Percentiles rank a stretch among this genome's conserved stretches.
Conservation (phyloP, 805 yeast species). For the Clavispora carvajalis region DNA sequence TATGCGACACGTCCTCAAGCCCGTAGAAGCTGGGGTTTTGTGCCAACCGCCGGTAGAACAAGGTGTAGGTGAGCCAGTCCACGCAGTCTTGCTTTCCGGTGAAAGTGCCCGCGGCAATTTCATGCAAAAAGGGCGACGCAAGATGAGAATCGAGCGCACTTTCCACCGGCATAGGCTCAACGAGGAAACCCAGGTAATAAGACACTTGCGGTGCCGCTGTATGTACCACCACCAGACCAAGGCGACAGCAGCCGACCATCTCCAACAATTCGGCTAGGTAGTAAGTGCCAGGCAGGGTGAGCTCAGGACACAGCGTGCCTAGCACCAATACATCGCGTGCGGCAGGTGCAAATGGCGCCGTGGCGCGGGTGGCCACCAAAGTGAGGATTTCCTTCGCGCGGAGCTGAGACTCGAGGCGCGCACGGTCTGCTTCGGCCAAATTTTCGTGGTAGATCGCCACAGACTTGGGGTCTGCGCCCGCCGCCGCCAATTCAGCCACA, state of each 20-base stretch:
- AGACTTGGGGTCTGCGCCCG: slow-evolving; percentile 51
- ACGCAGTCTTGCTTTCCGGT: slow-evolving; percentile 75
- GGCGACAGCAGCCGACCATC: slow-evolving; percentile 47
- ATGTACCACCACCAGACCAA: slow-evolving; percentile 43
- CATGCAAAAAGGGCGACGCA: slow-evolving; percentile 67
- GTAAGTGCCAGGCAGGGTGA: slow-evolving; percentile 40
- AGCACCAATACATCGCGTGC: slow-evolving; percentile 56
- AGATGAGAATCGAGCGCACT: slow-evolving; percentile 57
- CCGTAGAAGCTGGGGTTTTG: slow-evolving; percentile 88
- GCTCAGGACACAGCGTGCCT: slow-evolving; percentile 66
- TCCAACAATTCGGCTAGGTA: slow-evolving; percentile 58
- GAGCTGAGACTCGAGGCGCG: slow-evolving; percentile 50
- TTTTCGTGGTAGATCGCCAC: slow-evolving; percentile 45
- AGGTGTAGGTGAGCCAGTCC: slow-evolving; percentile 84
- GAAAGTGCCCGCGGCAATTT: slow-evolving; percentile 62
- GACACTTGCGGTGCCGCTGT: slow-evolving; percentile 51
- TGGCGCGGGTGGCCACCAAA: slow-evolving; percentile 59
- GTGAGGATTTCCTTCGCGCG: slow-evolving; percentile 46
- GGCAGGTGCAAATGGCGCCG: slow-evolving; percentile 44
- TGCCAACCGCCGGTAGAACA: slow-evolving; percentile 74
- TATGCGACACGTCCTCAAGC: slow-evolving; percentile 54
- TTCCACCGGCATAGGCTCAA: slow-evolving; percentile 78
- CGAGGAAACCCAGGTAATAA: slow-evolving; percentile 67
- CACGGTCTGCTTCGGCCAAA: slow-evolving; percentile 53
- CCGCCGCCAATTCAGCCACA: background rate